Percentiles rank a stretch among this genome's conserved stretches.
Conservation (phyloP, 805 yeast genomes). For the Zygosaccharomyces bailii region DNA sequence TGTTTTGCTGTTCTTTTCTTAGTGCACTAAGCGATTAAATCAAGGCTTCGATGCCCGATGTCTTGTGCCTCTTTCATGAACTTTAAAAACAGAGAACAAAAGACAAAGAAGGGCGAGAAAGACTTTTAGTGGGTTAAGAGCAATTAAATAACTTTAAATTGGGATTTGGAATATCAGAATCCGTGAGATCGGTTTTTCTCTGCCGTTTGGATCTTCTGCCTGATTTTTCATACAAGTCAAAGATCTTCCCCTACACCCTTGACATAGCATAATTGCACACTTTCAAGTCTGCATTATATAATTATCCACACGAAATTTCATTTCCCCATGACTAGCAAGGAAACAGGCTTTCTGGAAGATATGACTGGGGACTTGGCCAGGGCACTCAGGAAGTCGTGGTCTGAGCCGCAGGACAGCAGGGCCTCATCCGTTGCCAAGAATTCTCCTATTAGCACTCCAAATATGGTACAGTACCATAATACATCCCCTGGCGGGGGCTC, state of each 20-base stretch:
- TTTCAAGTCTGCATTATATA: not conserved
- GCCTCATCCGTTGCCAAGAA: conserved; percentile 4
- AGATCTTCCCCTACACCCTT: not conserved
- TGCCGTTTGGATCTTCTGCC: not conserved
- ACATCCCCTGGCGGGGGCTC: conserved; percentile 1
- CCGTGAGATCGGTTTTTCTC: not conserved
- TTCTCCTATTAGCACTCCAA: conserved; percentile 17
- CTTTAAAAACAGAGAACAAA: not conserved
- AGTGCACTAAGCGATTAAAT: too few relatives aligned
- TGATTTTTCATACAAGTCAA: not conserved
- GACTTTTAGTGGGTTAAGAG: too few relatives aligned
- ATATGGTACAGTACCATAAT: conserved; percentile 1
- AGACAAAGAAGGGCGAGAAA: not conserved
- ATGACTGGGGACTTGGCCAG: conserved; percentile 29
- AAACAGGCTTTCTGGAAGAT: conserved; percentile 11
- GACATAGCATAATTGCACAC: too few relatives aligned
- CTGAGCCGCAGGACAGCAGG: conserved; percentile 23
- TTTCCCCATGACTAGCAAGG: not conserved
- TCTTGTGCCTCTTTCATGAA: not conserved
- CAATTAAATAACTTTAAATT: too few relatives aligned
- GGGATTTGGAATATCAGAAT: not conserved
- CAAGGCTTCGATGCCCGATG: conserved; percentile 6
- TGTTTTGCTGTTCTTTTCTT: not conserved
- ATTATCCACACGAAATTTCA: not conserved
- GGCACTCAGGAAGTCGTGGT: conserved; percentile 36